phyloP scores from a whole-genome alignment of 495 filamentous ascomycete genomes.

The Hypoxylon rickii region DNA sequence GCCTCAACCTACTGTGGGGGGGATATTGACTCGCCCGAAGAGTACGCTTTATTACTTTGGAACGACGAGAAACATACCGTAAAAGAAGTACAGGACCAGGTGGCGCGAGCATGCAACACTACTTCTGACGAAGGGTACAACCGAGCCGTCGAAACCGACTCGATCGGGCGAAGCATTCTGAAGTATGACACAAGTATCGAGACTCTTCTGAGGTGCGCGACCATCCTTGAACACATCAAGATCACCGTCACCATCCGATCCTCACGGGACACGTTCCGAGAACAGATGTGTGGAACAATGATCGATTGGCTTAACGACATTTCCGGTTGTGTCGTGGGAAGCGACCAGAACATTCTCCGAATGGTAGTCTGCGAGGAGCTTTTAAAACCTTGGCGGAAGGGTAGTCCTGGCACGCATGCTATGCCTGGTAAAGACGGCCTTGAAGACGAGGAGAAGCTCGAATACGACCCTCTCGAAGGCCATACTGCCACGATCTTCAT shows the following conservation, averaged over 20 bases:
- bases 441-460: conserved; percentile 74
- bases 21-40: conserved; percentile 59
- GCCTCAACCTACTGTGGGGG: conserved; percentile 72
- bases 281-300: conserved; percentile 98
- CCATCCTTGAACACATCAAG: conserved; percentile 90
- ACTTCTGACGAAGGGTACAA: conserved; percentile 66
- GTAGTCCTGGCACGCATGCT: conserved; percentile 82
- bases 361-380: conserved; percentile 87
- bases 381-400: conserved; percentile 80
- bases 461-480: conserved; percentile 36
- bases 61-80: conserved; percentile 99
- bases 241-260: conserved; percentile 95
- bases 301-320: conserved; percentile 96
- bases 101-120: conserved; percentile 84
- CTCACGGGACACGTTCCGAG: conserved; percentile 89
- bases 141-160: conserved; percentile 86
- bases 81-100: conserved; percentile 84
- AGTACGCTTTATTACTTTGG: conserved; percentile 91
- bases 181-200: conserved; percentile 73
- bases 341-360: conserved; percentile 78
- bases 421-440: conserved; percentile 84
- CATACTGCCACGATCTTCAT: conserved; percentile 31
- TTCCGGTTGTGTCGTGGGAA: conserved; percentile 82
- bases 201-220: conserved; percentile 72
- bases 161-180: conserved; percentile 82